These are phyloP conservation scores for Zygnema cylindricum DNA, from an alignment of 139 green algal genomes.

Conservation along the genomic window DNA sequence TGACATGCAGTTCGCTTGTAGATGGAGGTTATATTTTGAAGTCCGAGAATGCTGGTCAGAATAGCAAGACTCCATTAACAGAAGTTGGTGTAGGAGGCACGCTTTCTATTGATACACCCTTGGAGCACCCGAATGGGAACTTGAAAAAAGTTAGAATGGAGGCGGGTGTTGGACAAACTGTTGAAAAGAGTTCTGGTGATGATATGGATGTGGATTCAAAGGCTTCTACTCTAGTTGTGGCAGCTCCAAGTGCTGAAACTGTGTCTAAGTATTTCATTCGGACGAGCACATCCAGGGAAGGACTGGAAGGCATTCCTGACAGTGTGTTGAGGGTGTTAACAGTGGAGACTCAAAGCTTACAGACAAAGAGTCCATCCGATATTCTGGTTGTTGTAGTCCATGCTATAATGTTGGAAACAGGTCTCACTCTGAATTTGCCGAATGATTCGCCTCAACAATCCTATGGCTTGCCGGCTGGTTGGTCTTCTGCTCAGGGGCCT, in stretches of 20 bases:
- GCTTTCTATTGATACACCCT: neutral
- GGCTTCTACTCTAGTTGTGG: no score
- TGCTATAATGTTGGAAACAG: constrained; percentile 31
- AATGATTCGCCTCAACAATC: neutral
- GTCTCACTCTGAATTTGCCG: constrained; percentile 21
- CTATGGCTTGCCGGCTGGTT: neutral
- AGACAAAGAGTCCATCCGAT: neutral
- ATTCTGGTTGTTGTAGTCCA: constrained; percentile 5
- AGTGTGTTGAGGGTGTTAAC: neutral
- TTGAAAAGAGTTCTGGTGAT: neutral
- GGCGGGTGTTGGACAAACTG: no score
- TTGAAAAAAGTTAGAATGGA: neutral
- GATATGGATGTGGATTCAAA: neutral
- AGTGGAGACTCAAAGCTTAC: neutral
- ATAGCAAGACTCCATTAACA: neutral
- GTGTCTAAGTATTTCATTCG: no score
- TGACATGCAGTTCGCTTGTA: no score
- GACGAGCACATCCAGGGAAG: neutral
- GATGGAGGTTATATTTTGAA: no score
- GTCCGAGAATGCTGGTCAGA: neutral
- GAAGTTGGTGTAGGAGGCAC: neutral
- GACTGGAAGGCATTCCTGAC: neutral
- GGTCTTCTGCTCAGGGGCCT: neutral
- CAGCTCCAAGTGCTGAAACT: no score
- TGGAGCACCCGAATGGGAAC: neutral